These are phyloP conservation scores for Vaccinium myrtillus DNA, from an alignment of 148 eudicot species.

Conservation along the genomic window DNA sequence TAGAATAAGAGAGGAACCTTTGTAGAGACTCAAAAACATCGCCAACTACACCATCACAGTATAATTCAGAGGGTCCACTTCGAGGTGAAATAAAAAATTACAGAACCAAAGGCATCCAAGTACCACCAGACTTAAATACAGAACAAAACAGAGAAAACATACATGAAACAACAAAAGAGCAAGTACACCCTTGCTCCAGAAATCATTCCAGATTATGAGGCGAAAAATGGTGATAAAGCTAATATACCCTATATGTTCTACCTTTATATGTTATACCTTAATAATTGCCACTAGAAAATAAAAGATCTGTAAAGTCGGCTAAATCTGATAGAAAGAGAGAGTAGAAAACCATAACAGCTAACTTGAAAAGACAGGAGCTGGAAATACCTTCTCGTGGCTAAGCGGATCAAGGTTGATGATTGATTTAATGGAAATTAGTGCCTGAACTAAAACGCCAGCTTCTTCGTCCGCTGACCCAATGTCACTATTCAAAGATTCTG, in stretches of 20 bases:
- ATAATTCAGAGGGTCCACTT: not conserved
- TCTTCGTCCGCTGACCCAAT: slow-evolving; percentile 52
- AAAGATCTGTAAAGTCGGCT: not conserved
- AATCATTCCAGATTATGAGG: not conserved
- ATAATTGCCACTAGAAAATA: not conserved
- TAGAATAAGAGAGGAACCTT: not conserved
- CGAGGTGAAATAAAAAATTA: not conserved
- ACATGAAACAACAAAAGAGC: not conserved
- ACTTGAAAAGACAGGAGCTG: slow-evolving; percentile 6
- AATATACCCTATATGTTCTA: not conserved
- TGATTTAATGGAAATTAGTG: slow-evolving; percentile 69
- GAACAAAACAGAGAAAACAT: not conserved
- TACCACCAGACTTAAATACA: not conserved
- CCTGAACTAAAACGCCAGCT: slow-evolving; percentile 72
- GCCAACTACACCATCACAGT: not conserved
- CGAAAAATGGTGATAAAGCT: not conserved
- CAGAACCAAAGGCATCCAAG: not conserved
- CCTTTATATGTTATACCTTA: not conserved
- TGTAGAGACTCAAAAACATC: not conserved
- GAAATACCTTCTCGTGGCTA: slow-evolving; percentile 72
- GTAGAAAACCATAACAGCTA: slow-evolving; percentile 5
- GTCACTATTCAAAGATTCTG: slow-evolving; percentile 49
- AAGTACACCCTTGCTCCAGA: not conserved
- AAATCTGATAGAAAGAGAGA: not conserved
- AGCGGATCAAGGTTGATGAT: slow-evolving; percentile 73